Conservation (phyloP, 2,329 filamentous ascomycete species). For the Microdochium nivale region DNA sequence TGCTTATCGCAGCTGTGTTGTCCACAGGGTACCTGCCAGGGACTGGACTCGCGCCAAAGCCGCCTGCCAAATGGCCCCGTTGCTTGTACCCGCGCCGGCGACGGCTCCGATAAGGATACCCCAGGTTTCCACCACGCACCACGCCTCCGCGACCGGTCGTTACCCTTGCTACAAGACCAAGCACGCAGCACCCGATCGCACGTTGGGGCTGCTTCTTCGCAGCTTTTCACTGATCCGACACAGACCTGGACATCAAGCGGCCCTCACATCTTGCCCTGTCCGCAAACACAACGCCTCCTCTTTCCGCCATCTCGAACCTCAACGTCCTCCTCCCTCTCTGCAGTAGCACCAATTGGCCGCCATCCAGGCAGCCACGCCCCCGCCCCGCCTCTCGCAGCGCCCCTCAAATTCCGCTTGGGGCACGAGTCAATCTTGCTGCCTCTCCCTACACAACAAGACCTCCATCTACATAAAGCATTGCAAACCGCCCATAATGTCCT, state of each 20-base stretch:
- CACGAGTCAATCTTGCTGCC: neutral
- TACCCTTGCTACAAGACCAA: neutral
- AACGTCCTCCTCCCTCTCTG: neutral
- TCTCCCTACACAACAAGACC: neutral
- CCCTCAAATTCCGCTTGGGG: neutral
- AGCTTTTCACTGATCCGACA: neutral
- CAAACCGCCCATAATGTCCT: slow-evolving; percentile 11
- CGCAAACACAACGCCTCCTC: neutral
- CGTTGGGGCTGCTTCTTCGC: neutral
- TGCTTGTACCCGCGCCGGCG: neutral
- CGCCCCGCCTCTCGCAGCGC: neutral
- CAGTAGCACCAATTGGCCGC: neutral
- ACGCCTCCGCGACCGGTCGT: neutral
- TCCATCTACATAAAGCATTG: slow-evolving; percentile 1
- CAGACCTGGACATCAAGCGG: neutral
- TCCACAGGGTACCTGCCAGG: too few species aligned
- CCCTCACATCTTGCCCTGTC: neutral
- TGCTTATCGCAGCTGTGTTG: too few species aligned
- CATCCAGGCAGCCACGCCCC: neutral
- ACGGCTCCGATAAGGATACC: neutral
- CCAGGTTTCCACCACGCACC: neutral
- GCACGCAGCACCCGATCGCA: neutral
- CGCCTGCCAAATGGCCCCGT: neutral
- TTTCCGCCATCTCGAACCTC: neutral
- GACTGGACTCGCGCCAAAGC: neutral